Evolutionary conservation across 805 yeast genomes (phyloP), one percentile per base, ranked within the genome.

Genomic region (Wickerhamiella allomyrinae): DNA sequence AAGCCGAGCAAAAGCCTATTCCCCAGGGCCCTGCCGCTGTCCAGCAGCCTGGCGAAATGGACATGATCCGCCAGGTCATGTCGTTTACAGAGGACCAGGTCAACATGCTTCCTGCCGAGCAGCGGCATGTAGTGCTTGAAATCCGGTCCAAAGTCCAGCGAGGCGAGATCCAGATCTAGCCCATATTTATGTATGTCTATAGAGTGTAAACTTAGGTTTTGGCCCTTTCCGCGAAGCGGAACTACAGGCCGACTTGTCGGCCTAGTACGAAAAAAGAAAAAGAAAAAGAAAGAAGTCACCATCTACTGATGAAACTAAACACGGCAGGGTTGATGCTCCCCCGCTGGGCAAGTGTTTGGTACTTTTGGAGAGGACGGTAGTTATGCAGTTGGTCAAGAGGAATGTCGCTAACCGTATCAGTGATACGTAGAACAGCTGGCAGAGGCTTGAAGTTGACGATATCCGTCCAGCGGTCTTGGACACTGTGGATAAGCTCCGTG

Each of bases 51-150:
- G 66, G 56, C 39, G 58, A 63, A 9, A 68, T 63, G 41, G 70
- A 71, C 46, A 58, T 75, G 43, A 65, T 76, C 22, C 67, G 64
- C 46, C 76, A 72, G 49, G 76, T 76, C 9, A 48, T 76, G 47
- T 64, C 64, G 34, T 57, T 76, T 23, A 58, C 70, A n/a, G 76
- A 72, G 24, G 70, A 66, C 20, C 77, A 75, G 44, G 54, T 77
- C 1, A 55, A 59, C 5, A 58, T 58, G 3, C 58, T 76, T 15
- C 76, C 79, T 1, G 68, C 65, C 3, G 73, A 70, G 20, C 79
- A 77, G 54, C 61, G 65, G 43, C 64, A 59, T 19, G 58, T 60
- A n/a, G 57, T 67, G 8, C 27, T 43, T 10, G 41, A 42, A 5
- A 39, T 59, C 13, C 47, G 57, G 3, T 43, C 44, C 11, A 49